Evolutionary conservation across 2,329 filamentous ascomycete species (phyloP).

Genomic region (Mycogone perniciosa): DNA sequence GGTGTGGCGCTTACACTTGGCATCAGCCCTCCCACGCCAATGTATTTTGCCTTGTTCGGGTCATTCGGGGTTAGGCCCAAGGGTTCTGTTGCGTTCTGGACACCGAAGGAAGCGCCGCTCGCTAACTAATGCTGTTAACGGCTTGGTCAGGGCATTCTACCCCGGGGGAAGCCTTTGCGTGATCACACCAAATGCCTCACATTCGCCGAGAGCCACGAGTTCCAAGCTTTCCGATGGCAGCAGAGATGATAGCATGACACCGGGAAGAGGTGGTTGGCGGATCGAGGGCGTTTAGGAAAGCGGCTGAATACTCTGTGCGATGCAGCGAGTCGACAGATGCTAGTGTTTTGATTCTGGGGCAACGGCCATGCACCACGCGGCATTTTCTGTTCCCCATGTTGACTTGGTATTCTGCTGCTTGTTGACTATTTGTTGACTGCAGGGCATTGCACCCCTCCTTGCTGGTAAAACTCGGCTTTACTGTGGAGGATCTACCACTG

Average conservation of each 20-base stretch:
- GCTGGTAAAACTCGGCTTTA: neutral
- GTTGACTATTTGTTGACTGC: neutral
- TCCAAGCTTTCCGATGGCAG: slow-evolving; percentile 7
- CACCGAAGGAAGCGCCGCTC: slow-evolving; percentile 7
- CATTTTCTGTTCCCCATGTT: slow-evolving; percentile 5
- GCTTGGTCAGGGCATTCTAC: neutral
- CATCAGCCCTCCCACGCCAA: slow-evolving; percentile 7
- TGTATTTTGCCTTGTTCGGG: slow-evolving; percentile 6
- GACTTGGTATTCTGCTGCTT: neutral
- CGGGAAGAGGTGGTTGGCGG: slow-evolving; percentile 7
- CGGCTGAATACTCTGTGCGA: slow-evolving; percentile 10
- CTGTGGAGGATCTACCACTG: slow-evolving; percentile 7
- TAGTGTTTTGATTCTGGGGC: neutral
- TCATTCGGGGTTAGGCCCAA: slow-evolving; percentile 7
- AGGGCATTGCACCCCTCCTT: neutral
- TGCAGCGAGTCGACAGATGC: slow-evolving; percentile 4
- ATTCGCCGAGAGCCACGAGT: neutral
- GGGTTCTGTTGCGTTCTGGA: slow-evolving; percentile 9
- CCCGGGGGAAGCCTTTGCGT: neutral
- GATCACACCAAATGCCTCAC: slow-evolving; percentile 3
- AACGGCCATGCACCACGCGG: slow-evolving; percentile 5
- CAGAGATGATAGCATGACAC: slow-evolving; percentile 8
- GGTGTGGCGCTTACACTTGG: slow-evolving; percentile 4
- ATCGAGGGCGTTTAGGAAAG: slow-evolving; percentile 2
- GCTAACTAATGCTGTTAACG: slow-evolving; percentile 2